phyloP scores from a whole-genome alignment of 108 stramenopile species.

The Nannochloropsis salina region DNA sequence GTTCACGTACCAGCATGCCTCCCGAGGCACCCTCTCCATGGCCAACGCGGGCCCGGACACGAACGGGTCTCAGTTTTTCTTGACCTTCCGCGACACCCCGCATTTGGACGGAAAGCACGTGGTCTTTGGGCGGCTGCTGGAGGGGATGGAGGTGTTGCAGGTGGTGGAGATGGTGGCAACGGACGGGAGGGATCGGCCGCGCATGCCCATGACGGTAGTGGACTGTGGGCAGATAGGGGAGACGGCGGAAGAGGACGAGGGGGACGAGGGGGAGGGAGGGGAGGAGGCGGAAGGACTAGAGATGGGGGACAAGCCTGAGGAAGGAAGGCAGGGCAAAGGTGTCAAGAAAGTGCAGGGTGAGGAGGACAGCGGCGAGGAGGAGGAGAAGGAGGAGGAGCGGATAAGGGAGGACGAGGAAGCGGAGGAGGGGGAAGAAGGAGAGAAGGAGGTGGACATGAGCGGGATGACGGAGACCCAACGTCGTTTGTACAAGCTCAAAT shows the following conservation, averaged over 20 bases:
- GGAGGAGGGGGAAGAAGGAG: neutral
- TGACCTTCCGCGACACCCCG: conserved; percentile 39
- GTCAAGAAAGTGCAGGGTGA: conserved; percentile 30
- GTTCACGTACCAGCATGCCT: conserved; percentile 59
- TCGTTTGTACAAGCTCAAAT: conserved; percentile 22
- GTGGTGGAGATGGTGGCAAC: conserved; percentile 67
- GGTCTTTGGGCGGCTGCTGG: conserved; percentile 65
- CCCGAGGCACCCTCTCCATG: conserved; percentile 64
- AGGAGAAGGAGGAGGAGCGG: conserved; percentile 35
- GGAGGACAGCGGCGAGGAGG: conserved; percentile 32
- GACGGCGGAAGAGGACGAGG: conserved; percentile 36
- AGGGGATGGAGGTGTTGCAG: conserved; percentile 80
- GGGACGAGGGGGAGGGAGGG: conserved; percentile 34
- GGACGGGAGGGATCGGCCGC: conserved; percentile 73
- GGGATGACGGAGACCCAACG: conserved; percentile 13
- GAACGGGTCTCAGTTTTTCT: conserved; percentile 89
- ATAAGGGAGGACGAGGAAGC: conserved; percentile 23
- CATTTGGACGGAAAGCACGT: conserved; percentile 63
- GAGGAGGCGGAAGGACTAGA: conserved; percentile 23
- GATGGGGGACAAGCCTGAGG: conserved; percentile 25
- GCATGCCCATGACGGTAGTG: conserved; percentile 61
- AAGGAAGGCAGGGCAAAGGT: conserved; percentile 30
- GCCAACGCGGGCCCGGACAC: conserved; percentile 87
- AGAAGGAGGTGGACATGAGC: neutral
- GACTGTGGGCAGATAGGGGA: conserved; percentile 70